Evolutionary conservation across 371 early-diverging fungal species (phyloP).

Genomic region (Rhizopus arrhizus): DNA sequence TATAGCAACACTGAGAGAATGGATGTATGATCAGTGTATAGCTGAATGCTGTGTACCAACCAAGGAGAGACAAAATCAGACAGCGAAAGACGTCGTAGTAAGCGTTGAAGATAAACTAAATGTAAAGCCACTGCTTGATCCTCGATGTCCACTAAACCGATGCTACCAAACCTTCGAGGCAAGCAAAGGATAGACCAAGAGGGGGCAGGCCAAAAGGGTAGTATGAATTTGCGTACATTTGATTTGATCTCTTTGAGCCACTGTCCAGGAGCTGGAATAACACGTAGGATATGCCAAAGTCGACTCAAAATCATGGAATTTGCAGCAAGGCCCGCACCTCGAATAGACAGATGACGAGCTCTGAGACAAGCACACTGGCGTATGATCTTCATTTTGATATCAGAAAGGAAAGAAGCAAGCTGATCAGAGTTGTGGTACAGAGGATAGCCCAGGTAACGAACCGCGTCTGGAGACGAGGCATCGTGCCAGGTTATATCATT

Average conservation of each 20-base stretch:
- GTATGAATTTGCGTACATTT: background rate
- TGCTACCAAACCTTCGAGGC: conserved; percentile 2
- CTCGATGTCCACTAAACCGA: conserved; percentile 1
- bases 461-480: background rate
- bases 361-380: background rate
- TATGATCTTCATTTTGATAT: background rate
- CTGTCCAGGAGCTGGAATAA: background rate
- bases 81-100: background rate
- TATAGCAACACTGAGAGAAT: background rate
- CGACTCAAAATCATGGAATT: conserved; percentile 11
- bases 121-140: conserved; percentile 4
- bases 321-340: conserved; percentile 7
- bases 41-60: background rate
- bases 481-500: conserved; percentile 6
- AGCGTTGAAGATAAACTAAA: conserved; percentile 3
- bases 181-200: conserved; percentile 1
- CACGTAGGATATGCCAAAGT: conserved; percentile 14
- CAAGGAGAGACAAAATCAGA: conserved; percentile 5
- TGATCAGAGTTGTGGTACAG: background rate
- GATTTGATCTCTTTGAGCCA: background rate
- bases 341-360: conserved; percentile 1
- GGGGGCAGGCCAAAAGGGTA: background rate
- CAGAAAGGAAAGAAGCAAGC: background rate
- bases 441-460: conserved; percentile 19
- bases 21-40: conserved; percentile 4